phyloP scores from a whole-genome alignment of 495 filamentous ascomycete genomes.

The Jackrogersella multiformis region DNA sequence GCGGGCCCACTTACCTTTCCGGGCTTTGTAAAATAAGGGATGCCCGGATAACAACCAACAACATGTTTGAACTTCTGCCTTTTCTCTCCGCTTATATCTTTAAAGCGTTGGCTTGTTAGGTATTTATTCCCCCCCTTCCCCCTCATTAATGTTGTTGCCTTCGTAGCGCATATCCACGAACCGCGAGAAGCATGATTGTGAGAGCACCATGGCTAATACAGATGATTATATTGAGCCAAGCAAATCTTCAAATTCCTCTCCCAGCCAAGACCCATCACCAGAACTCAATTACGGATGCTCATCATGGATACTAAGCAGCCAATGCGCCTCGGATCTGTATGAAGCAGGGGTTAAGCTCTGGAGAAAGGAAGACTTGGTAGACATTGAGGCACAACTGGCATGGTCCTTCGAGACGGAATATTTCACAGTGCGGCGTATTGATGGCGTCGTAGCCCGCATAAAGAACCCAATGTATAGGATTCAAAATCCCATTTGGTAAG shows the following conservation, averaged over 20 bases:
- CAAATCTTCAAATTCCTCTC: conserved; percentile 1
- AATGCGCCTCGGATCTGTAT: conserved; percentile 52
- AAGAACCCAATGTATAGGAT: conserved; percentile 52
- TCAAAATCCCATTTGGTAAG: conserved; percentile 52
- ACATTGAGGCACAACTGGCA: conserved; percentile 52
- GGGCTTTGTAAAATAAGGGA: too few relatives aligned
- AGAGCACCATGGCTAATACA: conserved; percentile 1
- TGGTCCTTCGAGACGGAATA: conserved; percentile 44
- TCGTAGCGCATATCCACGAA: neutral
- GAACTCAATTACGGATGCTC: neutral
- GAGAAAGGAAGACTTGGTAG: conserved; percentile 50
- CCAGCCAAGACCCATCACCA: neutral
- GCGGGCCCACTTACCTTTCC: too few relatives aligned
- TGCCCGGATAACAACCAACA: too few relatives aligned
- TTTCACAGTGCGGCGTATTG: conserved; percentile 52
- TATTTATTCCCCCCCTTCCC: neutral
- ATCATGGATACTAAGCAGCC: conserved; percentile 50
- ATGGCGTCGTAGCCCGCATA: conserved; percentile 49
- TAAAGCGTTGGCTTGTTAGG: too few relatives aligned
- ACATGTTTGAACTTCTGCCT: too few relatives aligned
- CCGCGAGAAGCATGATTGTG: neutral
- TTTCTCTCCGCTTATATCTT: too few relatives aligned
- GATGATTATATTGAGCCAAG: neutral
- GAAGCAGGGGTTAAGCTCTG: conserved; percentile 50
- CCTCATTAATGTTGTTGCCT: neutral